Evolutionary conservation across 495 filamentous ascomycete species (phyloP), one percentile per base, ranked within the genome.

Genomic region (Pyrenopolyporus hunteri): DNA sequence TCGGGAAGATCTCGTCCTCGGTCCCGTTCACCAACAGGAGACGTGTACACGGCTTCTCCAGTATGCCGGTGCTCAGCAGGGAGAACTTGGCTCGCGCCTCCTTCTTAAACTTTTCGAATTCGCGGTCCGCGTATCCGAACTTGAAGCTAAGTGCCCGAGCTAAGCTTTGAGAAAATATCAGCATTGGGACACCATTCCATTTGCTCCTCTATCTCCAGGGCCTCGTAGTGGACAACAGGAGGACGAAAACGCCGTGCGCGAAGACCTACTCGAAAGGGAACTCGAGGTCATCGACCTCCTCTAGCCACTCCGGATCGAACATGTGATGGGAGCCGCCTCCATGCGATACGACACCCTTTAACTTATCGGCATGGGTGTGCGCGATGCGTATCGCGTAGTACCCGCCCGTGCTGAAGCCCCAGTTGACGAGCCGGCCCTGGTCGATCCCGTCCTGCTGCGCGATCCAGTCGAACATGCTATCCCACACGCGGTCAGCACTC

Each of bases 351-450:
- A 74, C 77, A 0, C 86, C 88, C 3, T 70, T 74, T 11, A 92
- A 68, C 11, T 79, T 68, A 9, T 82, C 72, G 0, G 75, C 70
- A 63, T 90, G 88, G 31, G 86, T 90, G 70, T 88, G 83, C 55
- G 87, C 87, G 13, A 85, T 72, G 1, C 89, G 80, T 29, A 89
- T 82, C 5, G 86, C 83, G 73, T 90, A 88, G 73, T 86, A 89
- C 0, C 88, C 88, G 17, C 89, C 89, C 1, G 85, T 88, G 57
- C 83, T 87, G 53, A 89, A 80, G 0, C 85, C 87, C 88, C 87
- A 90, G 29, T 80, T 79, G 4, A 81, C 74, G 9, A 90, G 64
- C 28, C 76, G 80, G 10, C 67, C 68, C 66, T 74, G 78, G 61
- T 90, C 85, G 28, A 92, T 78, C 2, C 26, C 23, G 1, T 73